Evolutionary conservation across 768 basidiomycete genomes (phyloP).

Genomic region (Naganishia kalamii): DNA sequence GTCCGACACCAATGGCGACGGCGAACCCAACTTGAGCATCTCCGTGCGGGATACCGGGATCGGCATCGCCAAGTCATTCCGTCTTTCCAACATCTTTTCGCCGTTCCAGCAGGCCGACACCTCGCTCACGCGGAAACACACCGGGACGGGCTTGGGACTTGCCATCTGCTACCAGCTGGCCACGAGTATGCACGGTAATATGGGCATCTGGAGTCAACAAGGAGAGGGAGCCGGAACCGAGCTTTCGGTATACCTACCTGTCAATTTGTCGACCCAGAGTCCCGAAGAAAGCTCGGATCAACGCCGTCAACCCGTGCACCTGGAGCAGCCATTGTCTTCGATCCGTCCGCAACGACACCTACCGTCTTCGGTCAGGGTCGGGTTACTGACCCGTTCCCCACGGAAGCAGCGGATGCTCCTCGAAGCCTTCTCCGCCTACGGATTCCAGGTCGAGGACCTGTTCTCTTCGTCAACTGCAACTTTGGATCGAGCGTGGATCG

Average conservation of each 20-base stretch:
- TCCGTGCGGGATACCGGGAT: slow-evolving; percentile 18
- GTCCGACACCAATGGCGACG: slow-evolving; percentile 2
- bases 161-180: slow-evolving; percentile 21
- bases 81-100: neutral
- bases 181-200: slow-evolving; percentile 15
- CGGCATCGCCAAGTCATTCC: slow-evolving; percentile 5
- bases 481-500: slow-evolving; percentile 10
- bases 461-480: neutral
- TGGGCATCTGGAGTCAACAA: slow-evolving; percentile 21
- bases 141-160: slow-evolving; percentile 13
- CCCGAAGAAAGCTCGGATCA: neutral
- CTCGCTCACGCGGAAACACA: slow-evolving; percentile 8
- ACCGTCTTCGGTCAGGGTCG: neutral
- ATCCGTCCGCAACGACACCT: neutral
- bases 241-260: slow-evolving; percentile 11
- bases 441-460: slow-evolving; percentile 5
- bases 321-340: neutral
- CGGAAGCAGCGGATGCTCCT: neutral
- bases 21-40: neutral
- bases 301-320: neutral
- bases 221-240: slow-evolving; percentile 15
- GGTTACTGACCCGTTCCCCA: slow-evolving; percentile 3
- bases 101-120: slow-evolving; percentile 20
- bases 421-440: slow-evolving; percentile 4
- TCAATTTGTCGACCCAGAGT: neutral